Evolutionary conservation across 2,329 filamentous ascomycete species (phyloP).

Genomic region (Calonectria pseudoreteaudii): DNA sequence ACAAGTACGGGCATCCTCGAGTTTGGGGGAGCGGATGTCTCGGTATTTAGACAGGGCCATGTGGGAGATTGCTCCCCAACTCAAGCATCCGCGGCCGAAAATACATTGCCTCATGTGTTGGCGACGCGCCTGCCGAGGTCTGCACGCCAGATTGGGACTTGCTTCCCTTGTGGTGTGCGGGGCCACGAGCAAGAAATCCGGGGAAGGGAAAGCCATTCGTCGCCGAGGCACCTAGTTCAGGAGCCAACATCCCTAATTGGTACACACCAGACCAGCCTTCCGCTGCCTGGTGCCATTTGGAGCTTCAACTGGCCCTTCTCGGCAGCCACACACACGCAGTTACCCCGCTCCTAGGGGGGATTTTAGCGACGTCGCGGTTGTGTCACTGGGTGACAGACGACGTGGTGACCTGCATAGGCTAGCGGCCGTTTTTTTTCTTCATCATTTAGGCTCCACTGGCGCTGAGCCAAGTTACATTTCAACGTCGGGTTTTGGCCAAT

Average conservation of each 20-base stretch:
- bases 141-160: not conserved
- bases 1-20: not conserved
- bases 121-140: slow-evolving; percentile 15
- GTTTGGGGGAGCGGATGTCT: not conserved
- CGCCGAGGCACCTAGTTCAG: not conserved
- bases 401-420: slow-evolving; percentile 42
- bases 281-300: not conserved
- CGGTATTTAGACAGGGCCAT: slow-evolving; percentile 6
- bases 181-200: slow-evolving; percentile 13
- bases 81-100: not conserved
- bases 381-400: slow-evolving; percentile 33
- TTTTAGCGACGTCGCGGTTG: slow-evolving; percentile 18
- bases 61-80: not conserved
- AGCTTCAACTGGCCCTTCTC: not conserved
- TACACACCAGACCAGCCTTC: slow-evolving; percentile 8
- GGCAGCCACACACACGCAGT: not conserved
- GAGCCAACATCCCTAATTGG: not conserved
- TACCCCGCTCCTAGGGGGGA: slow-evolving; percentile 7
- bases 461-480: slow-evolving; percentile 5
- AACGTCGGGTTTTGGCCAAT: not conserved
- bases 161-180: not conserved
- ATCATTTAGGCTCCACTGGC: not conserved
- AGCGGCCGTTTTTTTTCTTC: slow-evolving; percentile 28
- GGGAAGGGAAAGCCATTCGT: slow-evolving; percentile 18
- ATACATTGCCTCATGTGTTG: slow-evolving; percentile 15